These are phyloP conservation scores for Crithidia fasciculata DNA, from an alignment of 208 protist species.

Conservation along the genomic window DNA sequence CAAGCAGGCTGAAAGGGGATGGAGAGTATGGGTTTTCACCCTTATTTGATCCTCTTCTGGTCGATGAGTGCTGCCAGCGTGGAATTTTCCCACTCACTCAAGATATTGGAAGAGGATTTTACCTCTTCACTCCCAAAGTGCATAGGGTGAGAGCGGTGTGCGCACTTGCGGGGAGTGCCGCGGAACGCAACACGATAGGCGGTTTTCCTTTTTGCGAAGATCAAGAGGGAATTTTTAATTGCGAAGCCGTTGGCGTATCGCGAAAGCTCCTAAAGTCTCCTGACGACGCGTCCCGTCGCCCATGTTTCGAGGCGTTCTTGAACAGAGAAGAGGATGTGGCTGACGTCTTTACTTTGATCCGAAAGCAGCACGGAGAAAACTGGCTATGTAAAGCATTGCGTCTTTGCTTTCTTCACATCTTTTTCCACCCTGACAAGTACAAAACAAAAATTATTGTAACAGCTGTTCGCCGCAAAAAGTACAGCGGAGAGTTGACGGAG, in stretches of 20 bases:
- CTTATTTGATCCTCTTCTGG: conserved; percentile 66
- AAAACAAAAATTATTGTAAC: conserved; percentile 76
- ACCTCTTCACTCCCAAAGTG: conserved; percentile 75
- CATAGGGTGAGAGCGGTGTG: conserved; percentile 59
- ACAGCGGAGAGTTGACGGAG: conserved; percentile 10
- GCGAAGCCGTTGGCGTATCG: conserved; percentile 41
- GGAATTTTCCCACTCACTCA: conserved; percentile 80
- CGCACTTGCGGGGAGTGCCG: conserved; percentile 28
- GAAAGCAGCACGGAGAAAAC: conserved; percentile 77
- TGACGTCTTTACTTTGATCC: conserved; percentile 67
- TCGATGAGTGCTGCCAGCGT: conserved; percentile 71
- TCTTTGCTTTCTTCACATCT: conserved; percentile 71
- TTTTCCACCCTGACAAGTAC: conserved; percentile 55
- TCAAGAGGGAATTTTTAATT: conserved; percentile 35
- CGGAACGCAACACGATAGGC: conserved; percentile 29
- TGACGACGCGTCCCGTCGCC: conserved; percentile 21
- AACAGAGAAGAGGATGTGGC: conserved; percentile 72
- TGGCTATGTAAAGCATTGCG: conserved; percentile 85
- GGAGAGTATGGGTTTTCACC: conserved; percentile 73
- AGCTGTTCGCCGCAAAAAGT: conserved; percentile 61
- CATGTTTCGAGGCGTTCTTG: conserved; percentile 70
- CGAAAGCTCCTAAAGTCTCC: conserved; percentile 49
- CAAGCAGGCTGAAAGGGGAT: conserved; percentile 25
- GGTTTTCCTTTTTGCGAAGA: conserved; percentile 44
- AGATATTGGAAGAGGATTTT: conserved; percentile 28